Evolutionary conservation across 208 protist genomes (phyloP).

Genomic region (Leishmania major): DNA sequence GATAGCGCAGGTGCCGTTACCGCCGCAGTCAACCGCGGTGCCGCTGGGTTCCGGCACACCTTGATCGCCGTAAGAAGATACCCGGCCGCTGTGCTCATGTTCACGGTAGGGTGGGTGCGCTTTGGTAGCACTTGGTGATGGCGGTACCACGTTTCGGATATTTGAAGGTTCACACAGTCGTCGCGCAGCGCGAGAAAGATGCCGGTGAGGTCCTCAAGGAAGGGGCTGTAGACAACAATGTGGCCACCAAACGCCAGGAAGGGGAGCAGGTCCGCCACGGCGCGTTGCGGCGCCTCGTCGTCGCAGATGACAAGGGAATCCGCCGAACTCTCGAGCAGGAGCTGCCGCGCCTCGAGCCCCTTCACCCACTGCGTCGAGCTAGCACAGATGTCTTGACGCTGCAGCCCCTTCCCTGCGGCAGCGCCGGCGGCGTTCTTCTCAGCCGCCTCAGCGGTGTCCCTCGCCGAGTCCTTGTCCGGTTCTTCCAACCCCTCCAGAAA

Average conservation of each 20-base stretch:
- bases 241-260: slow-evolving; percentile 80
- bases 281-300: slow-evolving; percentile 32
- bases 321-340: slow-evolving; percentile 54
- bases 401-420: slow-evolving; percentile 6
- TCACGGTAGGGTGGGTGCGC: slow-evolving; percentile 94
- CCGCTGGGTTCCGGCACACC: slow-evolving; percentile 40
- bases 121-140: slow-evolving; percentile 93
- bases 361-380: slow-evolving; percentile 77
- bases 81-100: slow-evolving; percentile 91
- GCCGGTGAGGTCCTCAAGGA: slow-evolving; percentile 72
- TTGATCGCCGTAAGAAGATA: slow-evolving; percentile 93
- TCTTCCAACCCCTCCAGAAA: slow-evolving; percentile 66
- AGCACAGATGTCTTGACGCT: neutral
- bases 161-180: slow-evolving; percentile 82
- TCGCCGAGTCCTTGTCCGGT: slow-evolving; percentile 12
- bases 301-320: slow-evolving; percentile 84
- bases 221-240: slow-evolving; percentile 89
- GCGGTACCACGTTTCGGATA: slow-evolving; percentile 94
- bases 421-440: neutral
- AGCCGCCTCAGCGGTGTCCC: slow-evolving; percentile 2
- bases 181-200: slow-evolving; percentile 67
- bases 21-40: slow-evolving; percentile 5
- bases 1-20: neutral
- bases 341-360: slow-evolving; percentile 62
- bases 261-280: slow-evolving; percentile 64